Evolutionary conservation across 208 protist genomes (phyloP).

Genomic region (Tritrichomonas musculus): DNA sequence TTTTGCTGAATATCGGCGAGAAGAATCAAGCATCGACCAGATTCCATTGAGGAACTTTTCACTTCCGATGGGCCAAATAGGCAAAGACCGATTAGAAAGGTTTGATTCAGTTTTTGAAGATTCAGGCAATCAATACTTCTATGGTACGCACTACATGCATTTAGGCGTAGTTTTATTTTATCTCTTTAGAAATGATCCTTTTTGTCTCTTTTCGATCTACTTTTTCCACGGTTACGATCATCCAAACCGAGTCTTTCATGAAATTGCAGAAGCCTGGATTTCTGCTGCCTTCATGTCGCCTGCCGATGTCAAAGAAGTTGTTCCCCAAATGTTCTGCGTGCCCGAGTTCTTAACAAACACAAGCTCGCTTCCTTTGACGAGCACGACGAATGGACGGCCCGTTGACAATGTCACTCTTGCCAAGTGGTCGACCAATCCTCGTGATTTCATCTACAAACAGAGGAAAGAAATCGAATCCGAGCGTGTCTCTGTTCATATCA

Average conservation of each 20-base stretch:
- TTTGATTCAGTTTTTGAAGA: not conserved
- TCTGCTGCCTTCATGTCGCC: not conserved
- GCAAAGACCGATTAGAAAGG: not conserved
- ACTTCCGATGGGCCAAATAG: slow-evolving; percentile 10
- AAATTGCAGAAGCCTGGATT: not conserved
- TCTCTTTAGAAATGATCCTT: not conserved
- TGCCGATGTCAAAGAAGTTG: not conserved
- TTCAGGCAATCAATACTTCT: not conserved
- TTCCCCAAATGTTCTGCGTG: not conserved
- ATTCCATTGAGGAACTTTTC: not conserved
- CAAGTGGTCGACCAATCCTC: not conserved
- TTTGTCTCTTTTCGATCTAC: not conserved
- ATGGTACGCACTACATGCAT: slow-evolving; percentile 19
- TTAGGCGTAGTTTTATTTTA: not conserved
- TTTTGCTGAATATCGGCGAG: not conserved
- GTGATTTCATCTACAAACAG: not conserved
- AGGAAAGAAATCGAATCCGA: not conserved
- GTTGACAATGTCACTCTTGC: not conserved
- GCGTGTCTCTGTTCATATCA: not conserved
- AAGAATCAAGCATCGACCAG: not conserved
- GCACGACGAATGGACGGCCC: not conserved
- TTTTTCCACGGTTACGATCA: not conserved
- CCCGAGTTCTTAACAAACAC: not conserved
- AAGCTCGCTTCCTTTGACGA: not conserved
- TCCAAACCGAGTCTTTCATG: not conserved